These are phyloP conservation scores for Pythium phragmiticola DNA, from an alignment of 352 stramenopile species.

Conservation along the genomic window DNA sequence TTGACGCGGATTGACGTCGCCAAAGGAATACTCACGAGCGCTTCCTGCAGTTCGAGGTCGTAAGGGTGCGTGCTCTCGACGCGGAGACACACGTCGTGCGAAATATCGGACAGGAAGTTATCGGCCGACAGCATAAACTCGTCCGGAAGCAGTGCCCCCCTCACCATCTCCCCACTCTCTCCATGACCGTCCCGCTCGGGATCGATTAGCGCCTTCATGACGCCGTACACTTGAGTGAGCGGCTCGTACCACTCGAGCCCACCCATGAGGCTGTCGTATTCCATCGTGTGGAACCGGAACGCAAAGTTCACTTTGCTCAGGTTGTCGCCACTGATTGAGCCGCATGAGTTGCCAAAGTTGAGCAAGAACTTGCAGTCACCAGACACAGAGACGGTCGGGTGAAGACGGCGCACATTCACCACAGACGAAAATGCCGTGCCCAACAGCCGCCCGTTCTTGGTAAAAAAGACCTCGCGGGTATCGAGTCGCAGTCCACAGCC, in stretches of 20 bases:
- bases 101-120: conserved; percentile 86
- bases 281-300: conserved; percentile 80
- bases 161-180: conserved; percentile 7
- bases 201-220: conserved; percentile 84
- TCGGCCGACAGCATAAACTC: conserved; percentile 89
- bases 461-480: conserved; percentile 85
- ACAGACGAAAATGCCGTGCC: conserved; percentile 81
- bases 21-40: conserved; percentile 75
- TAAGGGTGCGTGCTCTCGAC: conserved; percentile 82
- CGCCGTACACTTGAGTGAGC: conserved; percentile 80
- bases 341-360: conserved; percentile 52
- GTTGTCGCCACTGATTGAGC: conserved; percentile 25
- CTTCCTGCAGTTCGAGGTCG: conserved; percentile 78
- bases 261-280: conserved; percentile 85
- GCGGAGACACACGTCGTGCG: conserved; percentile 76
- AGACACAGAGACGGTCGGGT: conserved; percentile 81
- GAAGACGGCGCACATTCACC: conserved; percentile 36
- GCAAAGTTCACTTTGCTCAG: conserved; percentile 58
- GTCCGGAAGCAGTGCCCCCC: conserved; percentile 45
- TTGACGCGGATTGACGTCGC: conserved; percentile 84
- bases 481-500: conserved; percentile 79
- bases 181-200: conserved; percentile 28
- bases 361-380: conserved; percentile 71
- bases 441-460: conserved; percentile 78
- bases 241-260: conserved; percentile 88